Evolutionary conservation across 2,329 filamentous ascomycete genomes (phyloP).

Genomic region (Fonsecaea erecta): DNA sequence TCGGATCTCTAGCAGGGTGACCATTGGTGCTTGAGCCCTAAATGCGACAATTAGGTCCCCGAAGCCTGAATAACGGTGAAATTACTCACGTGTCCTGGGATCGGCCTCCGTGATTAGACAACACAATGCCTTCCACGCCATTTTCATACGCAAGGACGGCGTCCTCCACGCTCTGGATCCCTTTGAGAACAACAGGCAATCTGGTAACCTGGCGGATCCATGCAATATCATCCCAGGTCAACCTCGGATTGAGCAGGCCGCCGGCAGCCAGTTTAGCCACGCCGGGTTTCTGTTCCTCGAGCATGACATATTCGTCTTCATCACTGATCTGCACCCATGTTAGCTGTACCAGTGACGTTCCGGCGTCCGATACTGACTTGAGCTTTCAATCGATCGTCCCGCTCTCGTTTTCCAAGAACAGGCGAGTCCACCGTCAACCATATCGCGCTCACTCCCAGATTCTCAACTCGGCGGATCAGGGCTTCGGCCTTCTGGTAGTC

Average conservation of each 20-base stretch:
- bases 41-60: background rate
- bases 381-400: conserved; percentile 59
- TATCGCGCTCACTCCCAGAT: conserved; percentile 28
- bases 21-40: conserved; percentile 51
- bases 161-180: conserved; percentile 62
- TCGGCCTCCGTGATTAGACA: conserved; percentile 64
- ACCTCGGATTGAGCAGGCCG: conserved; percentile 56
- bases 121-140: conserved; percentile 59
- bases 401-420: conserved; percentile 59
- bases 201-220: conserved; percentile 55
- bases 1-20: conserved; percentile 59
- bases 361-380: conserved; percentile 41
- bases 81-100: conserved; percentile 53
- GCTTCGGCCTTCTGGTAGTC: conserved; percentile 54
- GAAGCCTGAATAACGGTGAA: background rate
- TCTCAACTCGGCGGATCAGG: conserved; percentile 47
- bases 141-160: conserved; percentile 56
- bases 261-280: conserved; percentile 29
- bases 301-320: conserved; percentile 37
- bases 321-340: background rate
- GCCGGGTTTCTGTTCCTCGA: conserved; percentile 32
- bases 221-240: conserved; percentile 59
- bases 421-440: conserved; percentile 38
- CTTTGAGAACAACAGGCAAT: conserved; percentile 62
- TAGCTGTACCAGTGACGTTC: background rate